Base-by-base conservation (phyloP, 2,329 filamentous ascomycete species). In the Aschersonia sp. region DNA sequence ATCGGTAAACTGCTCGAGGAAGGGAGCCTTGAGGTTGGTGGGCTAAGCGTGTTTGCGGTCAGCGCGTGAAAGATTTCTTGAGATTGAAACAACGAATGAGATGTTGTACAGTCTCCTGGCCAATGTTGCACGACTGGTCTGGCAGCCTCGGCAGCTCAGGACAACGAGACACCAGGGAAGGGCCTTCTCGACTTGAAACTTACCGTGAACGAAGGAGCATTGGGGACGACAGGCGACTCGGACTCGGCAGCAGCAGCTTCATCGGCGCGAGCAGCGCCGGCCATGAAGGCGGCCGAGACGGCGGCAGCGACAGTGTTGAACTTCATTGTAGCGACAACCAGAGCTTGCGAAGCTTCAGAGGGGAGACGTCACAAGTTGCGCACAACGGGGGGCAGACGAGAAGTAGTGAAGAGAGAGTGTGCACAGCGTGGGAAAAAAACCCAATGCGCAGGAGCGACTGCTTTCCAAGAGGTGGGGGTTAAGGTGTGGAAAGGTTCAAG, bases 1-100 rank as follows among this genome's bases (percentile, higher is more conserved):
- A 58, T 94, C 85, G 69, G 87, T 94, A 74, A 98, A 98, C 70
- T 98, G 92, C 74, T 98, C 92, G 54, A 97, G 73, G 79, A 98
- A 98, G 51, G 88, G 87, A 56, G 83, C 92, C 72, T 95, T 92
- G 61, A 97, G 66, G 53, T 73, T 77, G 55, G 88, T 87, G 50
- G 92, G 89, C 90, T 98, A 61, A 9, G 35, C 35, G 35, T 37
- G 2, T 37, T 37, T 37, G 46, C 11, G 9, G 40, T 29, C 40
- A 42, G 22, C 22, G 22, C 22, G 22, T 22, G 22, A 22, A 3
- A 22, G 22, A 22, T 22, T 22, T 22, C 22, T 22, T 22, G 22
- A 22, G 2, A 22, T 22, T 22, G 22, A 22, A 22, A 22, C 22
- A 22, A 22, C 22, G 22, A 22, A 22, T 22, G 22, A 22, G 22